A percentile compares a stretch with the other conserved stretches of the same genome.
Conservation (phyloP, 192 early-diverging fungal species). For the Coemansia sp. region DNA sequence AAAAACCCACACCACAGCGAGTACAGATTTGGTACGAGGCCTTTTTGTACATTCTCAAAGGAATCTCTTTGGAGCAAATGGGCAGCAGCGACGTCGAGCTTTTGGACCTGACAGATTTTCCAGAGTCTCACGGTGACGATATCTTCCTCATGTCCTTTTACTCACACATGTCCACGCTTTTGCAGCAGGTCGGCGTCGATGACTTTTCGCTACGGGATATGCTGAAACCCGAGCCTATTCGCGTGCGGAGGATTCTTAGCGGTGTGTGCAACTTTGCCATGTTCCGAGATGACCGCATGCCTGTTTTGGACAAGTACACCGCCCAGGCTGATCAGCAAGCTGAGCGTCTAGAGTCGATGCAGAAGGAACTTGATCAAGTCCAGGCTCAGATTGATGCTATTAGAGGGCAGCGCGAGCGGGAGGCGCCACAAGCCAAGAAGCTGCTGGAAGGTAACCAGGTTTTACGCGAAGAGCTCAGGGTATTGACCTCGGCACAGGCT, state of each 20-base stretch:
- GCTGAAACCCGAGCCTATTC: constrained; percentile 69
- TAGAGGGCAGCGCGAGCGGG: constrained; percentile 52
- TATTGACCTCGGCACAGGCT: constrained; percentile 47
- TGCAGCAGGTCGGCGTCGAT: constrained; percentile 68
- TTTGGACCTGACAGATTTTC: constrained; percentile 42
- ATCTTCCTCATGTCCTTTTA: constrained; percentile 65
- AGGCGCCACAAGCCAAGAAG: constrained; percentile 54
- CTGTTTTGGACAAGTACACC: constrained; percentile 63
- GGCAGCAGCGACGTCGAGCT: constrained; percentile 32
- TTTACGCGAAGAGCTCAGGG: constrained; percentile 58
- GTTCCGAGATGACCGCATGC: constrained; percentile 79
- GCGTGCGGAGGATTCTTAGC: constrained; percentile 71
- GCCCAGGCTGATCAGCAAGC: constrained; percentile 56
- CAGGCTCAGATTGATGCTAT: constrained; percentile 58
- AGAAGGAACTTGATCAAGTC: constrained; percentile 59
- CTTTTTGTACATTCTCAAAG: constrained; percentile 69
- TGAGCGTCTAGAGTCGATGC: constrained; percentile 37
- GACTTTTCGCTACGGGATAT: constrained; percentile 80
- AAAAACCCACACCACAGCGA: constrained; percentile 66
- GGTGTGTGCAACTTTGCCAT: constrained; percentile 89
- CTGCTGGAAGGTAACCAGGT: constrained; percentile 55
- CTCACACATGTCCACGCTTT: constrained; percentile 63
- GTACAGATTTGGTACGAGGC: constrained; percentile 71
- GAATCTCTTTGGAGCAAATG: constrained; percentile 58
- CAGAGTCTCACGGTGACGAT: constrained; percentile 66